These are phyloP conservation scores for Oryza glaberrima DNA, from an alignment of 176 grass and related monocot species.

Conservation along the genomic window DNA sequence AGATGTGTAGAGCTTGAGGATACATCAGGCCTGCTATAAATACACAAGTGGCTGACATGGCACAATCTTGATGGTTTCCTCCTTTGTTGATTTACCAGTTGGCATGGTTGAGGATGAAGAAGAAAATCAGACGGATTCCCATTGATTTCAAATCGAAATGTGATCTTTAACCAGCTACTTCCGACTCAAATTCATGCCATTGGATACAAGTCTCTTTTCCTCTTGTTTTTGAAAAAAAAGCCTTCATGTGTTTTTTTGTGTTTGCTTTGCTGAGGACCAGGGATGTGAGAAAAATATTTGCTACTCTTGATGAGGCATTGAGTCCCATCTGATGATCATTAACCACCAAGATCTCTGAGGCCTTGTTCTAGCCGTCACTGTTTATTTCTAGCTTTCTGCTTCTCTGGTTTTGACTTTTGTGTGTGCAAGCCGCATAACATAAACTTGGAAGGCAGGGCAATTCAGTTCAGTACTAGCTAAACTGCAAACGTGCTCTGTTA, in stretches of 20 bases:
- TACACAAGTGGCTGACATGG: too few relatives aligned
- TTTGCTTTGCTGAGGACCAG: not conserved
- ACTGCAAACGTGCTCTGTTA: too few relatives aligned
- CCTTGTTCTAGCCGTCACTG: not conserved
- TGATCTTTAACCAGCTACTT: constrained; percentile 63
- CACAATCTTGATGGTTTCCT: not conserved
- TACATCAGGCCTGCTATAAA: too few relatives aligned
- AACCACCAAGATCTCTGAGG: constrained; percentile 80
- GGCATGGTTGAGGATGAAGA: constrained; percentile 33
- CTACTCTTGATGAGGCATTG: constrained; percentile 55
- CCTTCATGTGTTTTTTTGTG: not conserved
- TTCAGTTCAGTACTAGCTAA: too few relatives aligned
- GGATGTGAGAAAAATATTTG: constrained; percentile 65
- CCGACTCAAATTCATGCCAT: constrained; percentile 32
- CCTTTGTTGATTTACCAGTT: not conserved
- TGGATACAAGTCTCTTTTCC: not conserved
- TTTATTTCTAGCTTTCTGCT: not conserved
- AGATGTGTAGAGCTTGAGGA: too few relatives aligned
- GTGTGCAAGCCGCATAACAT: too few relatives aligned
- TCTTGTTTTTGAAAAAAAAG: not conserved
- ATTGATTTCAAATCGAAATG: constrained; percentile 47
- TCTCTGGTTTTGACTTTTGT: not conserved
- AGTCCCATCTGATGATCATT: constrained; percentile 38
- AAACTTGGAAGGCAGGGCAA: too few relatives aligned
- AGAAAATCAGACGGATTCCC: constrained; percentile 53